Evolutionary conservation across 2,329 filamentous ascomycete genomes (phyloP).

Genomic region (Xylariaceae sp.): DNA sequence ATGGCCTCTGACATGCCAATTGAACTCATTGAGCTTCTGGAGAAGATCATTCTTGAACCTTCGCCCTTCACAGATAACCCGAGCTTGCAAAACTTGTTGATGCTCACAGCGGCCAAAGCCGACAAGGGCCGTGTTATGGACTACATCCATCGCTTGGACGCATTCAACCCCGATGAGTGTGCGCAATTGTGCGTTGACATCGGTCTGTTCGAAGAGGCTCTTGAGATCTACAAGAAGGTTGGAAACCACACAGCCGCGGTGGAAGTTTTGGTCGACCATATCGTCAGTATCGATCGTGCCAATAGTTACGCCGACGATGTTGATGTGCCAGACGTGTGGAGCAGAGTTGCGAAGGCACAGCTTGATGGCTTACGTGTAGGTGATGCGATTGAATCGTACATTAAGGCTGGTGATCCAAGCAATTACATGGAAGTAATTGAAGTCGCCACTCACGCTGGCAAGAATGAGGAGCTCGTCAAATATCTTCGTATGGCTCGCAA

Average conservation of each 20-base stretch:
- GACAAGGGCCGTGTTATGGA: conserved; percentile 93
- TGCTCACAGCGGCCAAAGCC: conserved; percentile 94
- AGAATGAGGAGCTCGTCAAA: conserved; percentile 96
- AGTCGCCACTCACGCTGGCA: conserved; percentile 87
- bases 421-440: conserved; percentile 97
- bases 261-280: conserved; percentile 88
- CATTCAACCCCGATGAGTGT: conserved; percentile 89
- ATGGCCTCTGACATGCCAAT: conserved; percentile 83
- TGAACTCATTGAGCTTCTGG: conserved; percentile 92
- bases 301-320: conserved; percentile 94
- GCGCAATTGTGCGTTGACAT: conserved; percentile 90
- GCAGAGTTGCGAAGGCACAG: conserved; percentile 95
- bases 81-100: conserved; percentile 90
- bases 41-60: conserved; percentile 99
- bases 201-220: conserved; percentile 91
- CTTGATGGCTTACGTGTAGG: conserved; percentile 88
- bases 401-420: conserved; percentile 84
- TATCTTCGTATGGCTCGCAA: conserved; percentile 96
- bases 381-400: conserved; percentile 94
- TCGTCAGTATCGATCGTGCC: conserved; percentile 96
- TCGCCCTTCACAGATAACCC: conserved; percentile 97
- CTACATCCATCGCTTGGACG: conserved; percentile 87
- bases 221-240: conserved; percentile 98
- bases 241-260: conserved; percentile 81
- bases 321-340: conserved; percentile 94